Base-by-base conservation (phyloP, 805 yeast species). In the Barnettozyma botsteinii region DNA sequence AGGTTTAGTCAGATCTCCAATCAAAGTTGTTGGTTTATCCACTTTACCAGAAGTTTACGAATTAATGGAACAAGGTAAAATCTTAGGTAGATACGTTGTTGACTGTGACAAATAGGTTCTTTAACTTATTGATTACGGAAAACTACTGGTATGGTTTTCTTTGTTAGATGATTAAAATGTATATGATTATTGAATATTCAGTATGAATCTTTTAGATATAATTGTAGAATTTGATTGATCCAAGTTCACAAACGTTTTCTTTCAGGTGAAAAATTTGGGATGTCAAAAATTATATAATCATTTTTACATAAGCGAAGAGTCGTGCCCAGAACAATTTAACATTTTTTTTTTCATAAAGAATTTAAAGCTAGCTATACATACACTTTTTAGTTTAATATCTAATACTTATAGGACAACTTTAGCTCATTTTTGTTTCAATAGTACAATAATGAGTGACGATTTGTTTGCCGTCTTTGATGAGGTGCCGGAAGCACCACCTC, bases 71-170 rank as follows among this genome's bases (percentile, higher is more conserved):
- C 70, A 77, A 65, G 93, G 93, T 57, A 76, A 81, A 31, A 81
- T 87, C 57, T 75, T 81, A 53, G 96, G 96, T 57, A 78, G 96
- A 69, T 80, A 81, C 61, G 95, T 86, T 42, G 79, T 85, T 47
- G 95, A 85, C 66, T 79, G 84, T 32, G 59, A 74, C 46, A 77
- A 76, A 61, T 79, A 66, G 37, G 24, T 24, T 31, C 21, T 33
- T 21, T 26, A n/a, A 27, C n/a, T 28, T 19, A 14, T 36, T 3
- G 19, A 22, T 14, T 19, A 24, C 19, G 20, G 11, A 18, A 22
- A 13, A 17, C 40, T 28, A 21, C 33, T 39, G 38, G 37, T 34
- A n/a, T 40, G 42, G 35, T 31, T 32, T 20, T n/a, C 17, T 29
- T 29, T 11, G 6, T 29, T 29, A 29, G 33, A 25, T 23, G 17